phyloP scores from a whole-genome alignment of 352 stramenopile genomes.

The Aphanomyces euteiches region DNA sequence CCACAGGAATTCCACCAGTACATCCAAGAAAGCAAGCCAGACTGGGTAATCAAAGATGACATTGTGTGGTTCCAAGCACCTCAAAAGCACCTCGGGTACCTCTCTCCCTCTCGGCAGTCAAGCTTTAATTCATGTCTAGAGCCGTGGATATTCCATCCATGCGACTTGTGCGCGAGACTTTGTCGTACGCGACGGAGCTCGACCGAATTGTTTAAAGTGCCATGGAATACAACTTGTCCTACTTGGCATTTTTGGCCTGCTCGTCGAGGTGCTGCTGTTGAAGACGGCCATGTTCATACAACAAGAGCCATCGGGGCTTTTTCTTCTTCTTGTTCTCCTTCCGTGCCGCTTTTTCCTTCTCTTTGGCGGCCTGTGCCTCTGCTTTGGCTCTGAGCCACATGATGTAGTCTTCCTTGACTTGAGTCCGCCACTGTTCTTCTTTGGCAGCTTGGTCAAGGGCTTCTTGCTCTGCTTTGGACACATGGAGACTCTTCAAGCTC shows the following conservation, averaged over 20 bases:
- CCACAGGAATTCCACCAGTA: slow-evolving; percentile 78
- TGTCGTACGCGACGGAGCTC: slow-evolving; percentile 95
- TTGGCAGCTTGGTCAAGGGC: not conserved
- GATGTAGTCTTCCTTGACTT: slow-evolving; percentile 30
- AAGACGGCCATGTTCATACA: slow-evolving; percentile 21
- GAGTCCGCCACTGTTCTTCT: not conserved
- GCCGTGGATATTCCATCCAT: slow-evolving; percentile 92
- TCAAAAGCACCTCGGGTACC: slow-evolving; percentile 68
- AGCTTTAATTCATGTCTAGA: not conserved
- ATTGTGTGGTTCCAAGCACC: slow-evolving; percentile 88
- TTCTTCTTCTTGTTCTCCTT: slow-evolving; percentile 9
- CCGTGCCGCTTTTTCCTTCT: not conserved
- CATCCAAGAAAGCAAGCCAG: slow-evolving; percentile 81
- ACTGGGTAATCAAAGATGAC: slow-evolving; percentile 87
- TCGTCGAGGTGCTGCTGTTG: slow-evolving; percentile 18
- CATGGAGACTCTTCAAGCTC: not conserved
- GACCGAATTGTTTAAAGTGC: slow-evolving; percentile 84
- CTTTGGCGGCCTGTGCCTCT: slow-evolving; percentile 11
- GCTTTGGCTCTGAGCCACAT: slow-evolving; percentile 28
- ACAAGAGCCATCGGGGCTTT: slow-evolving; percentile 24
- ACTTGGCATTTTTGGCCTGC: not conserved
- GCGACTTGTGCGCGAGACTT: slow-evolving; percentile 91
- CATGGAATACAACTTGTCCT: not conserved
- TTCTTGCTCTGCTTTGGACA: slow-evolving; percentile 10
- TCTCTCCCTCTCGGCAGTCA: not conserved